These are phyloP conservation scores for Celoporthe dispersa DNA, from an alignment of 2,329 filamentous ascomycete species.

Conservation along the genomic window DNA sequence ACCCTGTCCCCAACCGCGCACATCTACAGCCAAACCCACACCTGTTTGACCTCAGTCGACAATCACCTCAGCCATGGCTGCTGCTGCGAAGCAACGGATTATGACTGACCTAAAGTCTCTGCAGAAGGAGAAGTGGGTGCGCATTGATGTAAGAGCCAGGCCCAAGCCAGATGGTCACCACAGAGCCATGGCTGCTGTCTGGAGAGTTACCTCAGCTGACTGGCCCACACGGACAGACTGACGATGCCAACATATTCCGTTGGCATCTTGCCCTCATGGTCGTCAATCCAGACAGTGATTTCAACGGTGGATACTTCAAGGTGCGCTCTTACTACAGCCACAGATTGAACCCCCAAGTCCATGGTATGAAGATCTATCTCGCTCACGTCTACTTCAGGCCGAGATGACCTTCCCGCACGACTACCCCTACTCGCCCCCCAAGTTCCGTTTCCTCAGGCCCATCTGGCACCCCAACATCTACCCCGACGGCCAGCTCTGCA, in stretches of 20 bases:
- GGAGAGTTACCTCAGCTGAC: constrained; percentile 1
- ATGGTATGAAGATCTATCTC: neutral
- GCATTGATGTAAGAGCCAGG: constrained; percentile 71
- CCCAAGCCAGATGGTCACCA: constrained; percentile 2
- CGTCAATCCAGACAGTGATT: constrained; percentile 87
- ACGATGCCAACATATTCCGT: constrained; percentile 81
- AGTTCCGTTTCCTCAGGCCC: constrained; percentile 79
- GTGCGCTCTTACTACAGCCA: constrained; percentile 41
- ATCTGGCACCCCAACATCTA: constrained; percentile 96
- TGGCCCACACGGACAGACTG: constrained; percentile 55
- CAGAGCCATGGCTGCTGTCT: neutral
- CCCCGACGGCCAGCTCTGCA: constrained; percentile 86
- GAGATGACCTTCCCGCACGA: constrained; percentile 86
- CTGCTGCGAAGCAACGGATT: constrained; percentile 72
- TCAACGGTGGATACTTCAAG: constrained; percentile 91
- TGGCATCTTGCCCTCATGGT: constrained; percentile 92
- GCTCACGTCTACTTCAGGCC: constrained; percentile 53
- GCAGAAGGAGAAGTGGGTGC: constrained; percentile 89
- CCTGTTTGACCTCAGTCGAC: neutral
- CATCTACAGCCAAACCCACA: neutral
- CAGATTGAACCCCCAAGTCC: neutral
- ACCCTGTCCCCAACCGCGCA: neutral
- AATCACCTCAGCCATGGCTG: constrained; percentile 44
- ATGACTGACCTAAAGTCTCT: constrained; percentile 87
- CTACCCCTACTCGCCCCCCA: constrained; percentile 88